A percentile compares a stretch with the other conserved stretches of the same genome.
phyloP scores from a whole-genome alignment of 768 basidiomycete species.

The Mycena pura region DNA sequence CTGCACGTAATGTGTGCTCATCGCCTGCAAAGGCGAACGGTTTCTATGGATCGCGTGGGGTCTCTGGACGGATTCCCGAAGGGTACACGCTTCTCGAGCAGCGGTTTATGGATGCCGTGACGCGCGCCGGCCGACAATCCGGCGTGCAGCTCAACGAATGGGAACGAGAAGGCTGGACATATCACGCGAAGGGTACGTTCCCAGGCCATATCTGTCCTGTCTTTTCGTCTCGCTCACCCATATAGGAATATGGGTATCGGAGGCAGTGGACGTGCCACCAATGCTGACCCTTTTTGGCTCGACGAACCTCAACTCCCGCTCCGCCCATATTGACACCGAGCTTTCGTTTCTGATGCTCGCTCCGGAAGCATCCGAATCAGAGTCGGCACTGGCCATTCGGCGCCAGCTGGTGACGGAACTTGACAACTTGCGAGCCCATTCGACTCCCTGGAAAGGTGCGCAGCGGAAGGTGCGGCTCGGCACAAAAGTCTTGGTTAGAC shows the following conservation, averaged over 20 bases:
- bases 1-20: slow-evolving; percentile 4
- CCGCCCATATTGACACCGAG: slow-evolving; percentile 89
- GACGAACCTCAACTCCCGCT: slow-evolving; percentile 93
- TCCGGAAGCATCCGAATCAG: slow-evolving; percentile 35
- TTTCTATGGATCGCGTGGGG: slow-evolving; percentile 86
- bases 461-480: slow-evolving; percentile 64
- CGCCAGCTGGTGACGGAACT: slow-evolving; percentile 61
- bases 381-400: slow-evolving; percentile 43
- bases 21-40: slow-evolving; percentile 84
- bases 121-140: slow-evolving; percentile 50
- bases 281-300: slow-evolving; percentile 89
- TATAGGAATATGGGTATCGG: slow-evolving; percentile 86
- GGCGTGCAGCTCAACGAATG: slow-evolving; percentile 86
- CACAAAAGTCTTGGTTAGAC: slow-evolving; percentile 66
- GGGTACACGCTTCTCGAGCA: slow-evolving; percentile 91
- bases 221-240: background rate
- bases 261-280: slow-evolving; percentile 56
- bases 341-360: slow-evolving; percentile 86
- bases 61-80: slow-evolving; percentile 94
- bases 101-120: slow-evolving; percentile 75
- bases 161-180: slow-evolving; percentile 92
- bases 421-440: slow-evolving; percentile 53
- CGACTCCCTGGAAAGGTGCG: slow-evolving; percentile 64
- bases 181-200: slow-evolving; percentile 91
- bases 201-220: background rate